Evolutionary conservation across 169 alveolate genomes (phyloP).

Genomic region (Babesia gibsoni): DNA sequence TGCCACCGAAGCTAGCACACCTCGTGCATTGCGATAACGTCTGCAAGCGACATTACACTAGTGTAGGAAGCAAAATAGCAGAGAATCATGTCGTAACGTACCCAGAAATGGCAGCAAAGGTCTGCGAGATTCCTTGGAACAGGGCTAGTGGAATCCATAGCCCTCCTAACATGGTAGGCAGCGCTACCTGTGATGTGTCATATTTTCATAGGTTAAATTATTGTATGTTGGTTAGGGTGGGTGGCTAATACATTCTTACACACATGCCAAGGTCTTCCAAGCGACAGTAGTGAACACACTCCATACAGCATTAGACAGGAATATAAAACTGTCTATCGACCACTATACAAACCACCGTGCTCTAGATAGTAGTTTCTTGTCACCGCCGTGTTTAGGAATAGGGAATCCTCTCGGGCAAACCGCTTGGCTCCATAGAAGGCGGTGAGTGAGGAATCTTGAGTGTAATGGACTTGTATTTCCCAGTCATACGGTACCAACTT

Average conservation of each 20-base stretch:
- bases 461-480: slow-evolving; percentile 35
- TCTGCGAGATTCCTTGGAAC: slow-evolving; percentile 22
- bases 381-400: slow-evolving; percentile 43
- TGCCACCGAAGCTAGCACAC: not conserved
- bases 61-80: too few species aligned
- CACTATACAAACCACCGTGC: slow-evolving; percentile 38
- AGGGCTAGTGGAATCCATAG: slow-evolving; percentile 18
- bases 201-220: not conserved
- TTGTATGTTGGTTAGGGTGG: not conserved
- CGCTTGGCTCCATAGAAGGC: slow-evolving; percentile 61
- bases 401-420: slow-evolving; percentile 49
- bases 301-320: too few species aligned
- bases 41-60: too few species aligned
- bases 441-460: slow-evolving; percentile 43
- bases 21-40: not conserved
- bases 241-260: not conserved
- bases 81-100: not conserved
- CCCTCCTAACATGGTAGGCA: slow-evolving; percentile 15
- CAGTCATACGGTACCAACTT: slow-evolving; percentile 54
- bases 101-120: not conserved
- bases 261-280: not conserved
- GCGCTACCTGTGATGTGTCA: not conserved
- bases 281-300: not conserved
- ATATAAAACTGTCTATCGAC: not conserved
- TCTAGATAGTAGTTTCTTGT: slow-evolving; percentile 57